A percentile compares a stretch with the other conserved stretches of the same genome.
Evolutionary conservation across 2,329 filamentous ascomycete species (phyloP).

Genomic region (Pestalotiopsis sp.): DNA sequence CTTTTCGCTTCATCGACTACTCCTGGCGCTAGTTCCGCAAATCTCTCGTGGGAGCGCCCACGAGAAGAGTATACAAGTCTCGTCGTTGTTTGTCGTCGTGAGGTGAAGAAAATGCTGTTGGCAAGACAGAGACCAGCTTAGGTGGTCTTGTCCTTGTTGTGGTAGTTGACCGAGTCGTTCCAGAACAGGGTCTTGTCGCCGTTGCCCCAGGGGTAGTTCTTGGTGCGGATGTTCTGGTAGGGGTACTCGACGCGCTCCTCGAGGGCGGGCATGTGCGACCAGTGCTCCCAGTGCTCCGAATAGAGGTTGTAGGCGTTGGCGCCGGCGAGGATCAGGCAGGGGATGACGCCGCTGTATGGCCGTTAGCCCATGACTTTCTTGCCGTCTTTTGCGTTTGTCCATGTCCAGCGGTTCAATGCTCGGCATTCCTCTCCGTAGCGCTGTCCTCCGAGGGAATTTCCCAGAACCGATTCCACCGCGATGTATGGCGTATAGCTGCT

Average conservation of each 20-base stretch:
- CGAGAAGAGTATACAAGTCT: not conserved
- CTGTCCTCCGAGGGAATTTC: not conserved
- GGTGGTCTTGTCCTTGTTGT: conserved; percentile 80
- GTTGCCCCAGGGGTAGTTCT: conserved; percentile 94
- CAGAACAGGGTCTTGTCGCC: conserved; percentile 93
- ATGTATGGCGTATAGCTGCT: not conserved
- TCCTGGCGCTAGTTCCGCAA: not conserved
- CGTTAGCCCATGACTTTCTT: conserved; percentile 12
- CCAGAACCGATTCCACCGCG: not conserved
- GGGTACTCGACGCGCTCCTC: conserved; percentile 92
- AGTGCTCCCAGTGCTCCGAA: conserved; percentile 97
- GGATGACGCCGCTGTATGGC: conserved; percentile 66
- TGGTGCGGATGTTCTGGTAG: conserved; percentile 96
- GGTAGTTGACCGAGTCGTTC: conserved; percentile 95
- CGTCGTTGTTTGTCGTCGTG: not conserved
- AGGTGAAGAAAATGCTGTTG: not conserved
- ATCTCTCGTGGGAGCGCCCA: not conserved
- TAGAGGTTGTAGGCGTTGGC: conserved; percentile 90
- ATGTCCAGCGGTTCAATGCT: not conserved
- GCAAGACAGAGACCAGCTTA: conserved; percentile 31
- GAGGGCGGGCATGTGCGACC: conserved; percentile 77
- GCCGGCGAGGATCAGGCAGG: conserved; percentile 67
- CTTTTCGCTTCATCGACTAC: not conserved
- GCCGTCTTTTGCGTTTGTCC: not conserved
- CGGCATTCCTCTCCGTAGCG: not conserved